These are phyloP conservation scores for Chrysochromulina parva DNA, from an alignment of 78 protist species.

Conservation along the genomic window DNA sequence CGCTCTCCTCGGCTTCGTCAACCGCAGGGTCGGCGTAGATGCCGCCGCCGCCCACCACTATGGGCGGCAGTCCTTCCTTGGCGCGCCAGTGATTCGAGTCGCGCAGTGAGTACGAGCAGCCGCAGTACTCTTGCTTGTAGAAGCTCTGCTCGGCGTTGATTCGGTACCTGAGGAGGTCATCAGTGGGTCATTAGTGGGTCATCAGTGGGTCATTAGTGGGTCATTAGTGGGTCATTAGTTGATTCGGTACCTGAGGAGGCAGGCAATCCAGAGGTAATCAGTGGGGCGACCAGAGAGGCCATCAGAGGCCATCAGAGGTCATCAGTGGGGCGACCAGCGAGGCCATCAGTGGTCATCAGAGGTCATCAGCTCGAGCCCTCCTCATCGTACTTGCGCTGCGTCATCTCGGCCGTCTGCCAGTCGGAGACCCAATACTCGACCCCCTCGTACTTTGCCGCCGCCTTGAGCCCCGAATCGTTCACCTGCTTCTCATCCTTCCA, in stretches of 20 bases:
- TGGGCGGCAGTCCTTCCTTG: slow-evolving; percentile 5
- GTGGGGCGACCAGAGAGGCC: too few relatives aligned
- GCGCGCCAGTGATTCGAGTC: slow-evolving; percentile 17
- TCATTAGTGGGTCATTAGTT: too few relatives aligned
- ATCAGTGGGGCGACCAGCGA: too few relatives aligned
- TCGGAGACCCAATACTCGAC: not conserved
- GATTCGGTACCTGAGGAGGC: too few relatives aligned
- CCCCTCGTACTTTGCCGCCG: not conserved
- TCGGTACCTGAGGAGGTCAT: not conserved
- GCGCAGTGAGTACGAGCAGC: slow-evolving; percentile 24
- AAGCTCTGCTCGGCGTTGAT: slow-evolving; percentile 37
- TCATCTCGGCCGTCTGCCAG: slow-evolving; percentile 42
- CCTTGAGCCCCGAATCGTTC: not conserved
- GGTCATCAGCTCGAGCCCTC: too few relatives aligned
- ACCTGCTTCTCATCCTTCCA: slow-evolving; percentile 36
- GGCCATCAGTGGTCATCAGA: too few relatives aligned
- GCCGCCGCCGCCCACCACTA: slow-evolving; percentile 2
- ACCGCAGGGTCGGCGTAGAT: not conserved
- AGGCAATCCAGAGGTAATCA: too few relatives aligned
- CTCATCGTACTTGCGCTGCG: not conserved
- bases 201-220: too few relatives aligned
- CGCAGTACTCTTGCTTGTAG: slow-evolving; percentile 44
- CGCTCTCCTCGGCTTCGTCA: slow-evolving; percentile 8
- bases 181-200: too few relatives aligned
- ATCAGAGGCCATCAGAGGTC: too few relatives aligned